Evolutionary conservation across 2,329 filamentous ascomycete genomes (phyloP).

Genomic region (Neonectria hederae): DNA sequence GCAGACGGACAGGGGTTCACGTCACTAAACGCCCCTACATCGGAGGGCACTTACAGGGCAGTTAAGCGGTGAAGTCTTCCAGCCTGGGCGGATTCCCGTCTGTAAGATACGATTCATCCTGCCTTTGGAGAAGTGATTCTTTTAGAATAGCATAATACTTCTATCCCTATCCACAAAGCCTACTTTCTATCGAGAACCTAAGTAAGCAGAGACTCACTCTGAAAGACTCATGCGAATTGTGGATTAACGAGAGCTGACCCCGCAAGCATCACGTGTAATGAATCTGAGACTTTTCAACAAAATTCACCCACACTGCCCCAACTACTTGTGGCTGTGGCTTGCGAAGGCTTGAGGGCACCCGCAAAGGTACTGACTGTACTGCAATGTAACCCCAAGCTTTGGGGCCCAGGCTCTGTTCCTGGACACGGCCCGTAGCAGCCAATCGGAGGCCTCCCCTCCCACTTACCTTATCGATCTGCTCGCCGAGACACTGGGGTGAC

Average conservation of each 20-base stretch:
- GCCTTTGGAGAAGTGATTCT: neutral
- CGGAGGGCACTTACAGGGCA: conserved; percentile 11
- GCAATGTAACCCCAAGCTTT: neutral
- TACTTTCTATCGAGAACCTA: neutral
- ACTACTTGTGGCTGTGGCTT: neutral
- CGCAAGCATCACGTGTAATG: neutral
- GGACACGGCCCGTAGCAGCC: conserved; percentile 21
- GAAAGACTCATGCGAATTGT: neutral
- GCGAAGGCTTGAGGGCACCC: too few species aligned
- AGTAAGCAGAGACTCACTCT: neutral
- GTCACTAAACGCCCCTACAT: conserved; percentile 14
- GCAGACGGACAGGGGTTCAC: conserved; percentile 1
- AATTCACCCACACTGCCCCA: neutral
- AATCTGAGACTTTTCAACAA: neutral
- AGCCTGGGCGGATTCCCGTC: neutral
- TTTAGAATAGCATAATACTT: neutral
- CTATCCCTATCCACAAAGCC: neutral
- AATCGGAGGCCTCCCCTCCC: conserved; percentile 31
- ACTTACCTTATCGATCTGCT: conserved; percentile 39
- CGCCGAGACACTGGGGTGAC: conserved; percentile 31
- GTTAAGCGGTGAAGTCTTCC: conserved; percentile 15
- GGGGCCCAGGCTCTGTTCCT: conserved; percentile 34
- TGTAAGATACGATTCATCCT: neutral
- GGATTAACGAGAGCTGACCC: too few species aligned
- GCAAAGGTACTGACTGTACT: too few species aligned